These are phyloP conservation scores for Terfezia claveryi DNA, from an alignment of 495 filamentous ascomycete species.

Conservation along the genomic window DNA sequence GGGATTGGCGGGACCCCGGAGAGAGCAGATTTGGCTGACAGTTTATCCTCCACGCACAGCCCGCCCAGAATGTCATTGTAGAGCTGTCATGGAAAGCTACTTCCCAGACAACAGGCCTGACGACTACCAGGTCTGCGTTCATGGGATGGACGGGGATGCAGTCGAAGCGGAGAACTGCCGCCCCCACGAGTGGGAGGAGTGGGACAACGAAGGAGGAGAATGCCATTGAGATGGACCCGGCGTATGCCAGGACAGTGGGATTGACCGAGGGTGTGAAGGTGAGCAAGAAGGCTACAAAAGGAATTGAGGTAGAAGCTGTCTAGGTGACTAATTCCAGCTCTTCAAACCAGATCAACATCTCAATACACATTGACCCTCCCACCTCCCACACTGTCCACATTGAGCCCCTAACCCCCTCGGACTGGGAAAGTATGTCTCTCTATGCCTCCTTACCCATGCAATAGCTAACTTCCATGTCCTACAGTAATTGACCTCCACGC, in stretches of 20 bases:
- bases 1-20: too few species aligned
- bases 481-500: conserved; percentile 87
- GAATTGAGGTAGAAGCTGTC: too few species aligned
- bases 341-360: conserved; percentile 33
- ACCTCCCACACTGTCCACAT: conserved; percentile 83
- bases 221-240: conserved; percentile 70
- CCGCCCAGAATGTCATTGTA: conserved; percentile 87
- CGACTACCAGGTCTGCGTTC: conserved; percentile 13
- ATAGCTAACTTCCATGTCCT: not conserved
- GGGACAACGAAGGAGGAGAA: conserved; percentile 16
- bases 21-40: too few species aligned
- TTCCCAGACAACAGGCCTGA: conserved; percentile 45
- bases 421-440: conserved; percentile 44
- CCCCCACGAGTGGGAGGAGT: not conserved
- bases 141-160: conserved; percentile 89
- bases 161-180: conserved; percentile 45
- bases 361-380: conserved; percentile 72
- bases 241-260: conserved; percentile 64
- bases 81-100: conserved; percentile 47
- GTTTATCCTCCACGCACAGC: conserved; percentile 23
- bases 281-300: conserved; percentile 5
- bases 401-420: conserved; percentile 77
- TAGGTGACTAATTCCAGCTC: conserved; percentile 1
- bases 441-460: not conserved
- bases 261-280: conserved; percentile 72